These are phyloP conservation scores for Pyrus bretschneideri DNA, from an alignment of 306 rosid genomes.

Conservation along the genomic window DNA sequence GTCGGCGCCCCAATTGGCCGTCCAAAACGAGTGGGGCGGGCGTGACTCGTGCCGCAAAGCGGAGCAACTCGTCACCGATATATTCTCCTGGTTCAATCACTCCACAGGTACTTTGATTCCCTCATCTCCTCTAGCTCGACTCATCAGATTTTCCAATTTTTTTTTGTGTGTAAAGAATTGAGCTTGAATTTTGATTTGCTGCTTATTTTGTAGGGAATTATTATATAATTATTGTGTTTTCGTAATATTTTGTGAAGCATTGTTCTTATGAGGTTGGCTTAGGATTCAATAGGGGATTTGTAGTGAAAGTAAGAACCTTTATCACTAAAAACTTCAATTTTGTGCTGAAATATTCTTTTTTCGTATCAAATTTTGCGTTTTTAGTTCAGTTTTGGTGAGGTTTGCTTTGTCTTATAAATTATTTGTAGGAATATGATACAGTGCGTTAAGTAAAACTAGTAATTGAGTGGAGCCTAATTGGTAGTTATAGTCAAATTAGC, in stretches of 20 bases:
- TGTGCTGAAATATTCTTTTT: neutral
- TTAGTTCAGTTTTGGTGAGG: neutral
- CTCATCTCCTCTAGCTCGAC: neutral
- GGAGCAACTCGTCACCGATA: constrained; percentile 27
- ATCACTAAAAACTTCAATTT: neutral
- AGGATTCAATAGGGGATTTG: neutral
- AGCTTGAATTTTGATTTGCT: neutral
- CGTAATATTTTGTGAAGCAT: neutral
- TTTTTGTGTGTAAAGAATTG: neutral
- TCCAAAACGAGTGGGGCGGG: constrained; percentile 79
- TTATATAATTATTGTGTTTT: neutral
- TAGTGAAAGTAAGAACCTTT: neutral
- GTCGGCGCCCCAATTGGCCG: constrained; percentile 51
- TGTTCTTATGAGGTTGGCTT: neutral
- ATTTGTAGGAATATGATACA: neutral
- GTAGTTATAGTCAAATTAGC: neutral
- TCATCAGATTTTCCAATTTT: neutral
- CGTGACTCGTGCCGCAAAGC: constrained; percentile 49
- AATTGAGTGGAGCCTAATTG: neutral
- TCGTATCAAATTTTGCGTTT: no score
- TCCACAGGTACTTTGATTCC: constrained; percentile 27
- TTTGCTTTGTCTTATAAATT: neutral
- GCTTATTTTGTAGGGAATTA: neutral
- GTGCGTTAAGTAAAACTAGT: neutral
- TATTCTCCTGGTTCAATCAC: constrained; percentile 44